Conservation (phyloP, 768 basidiomycete species). For the Mycena vulgaris region DNA sequence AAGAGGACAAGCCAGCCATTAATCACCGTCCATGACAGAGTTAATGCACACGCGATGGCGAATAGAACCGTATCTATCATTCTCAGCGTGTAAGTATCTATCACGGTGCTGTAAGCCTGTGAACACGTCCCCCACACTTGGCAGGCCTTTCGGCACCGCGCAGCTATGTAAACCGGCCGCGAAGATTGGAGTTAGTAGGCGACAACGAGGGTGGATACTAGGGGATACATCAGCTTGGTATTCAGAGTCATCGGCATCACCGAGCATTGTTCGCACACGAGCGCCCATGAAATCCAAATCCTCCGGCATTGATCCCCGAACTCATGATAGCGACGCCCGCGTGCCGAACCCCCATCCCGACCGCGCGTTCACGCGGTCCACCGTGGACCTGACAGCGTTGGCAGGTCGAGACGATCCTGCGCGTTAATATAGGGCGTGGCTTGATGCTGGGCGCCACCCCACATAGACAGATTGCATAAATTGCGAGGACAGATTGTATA, state of each 20-base stretch:
- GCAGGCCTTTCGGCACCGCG: constrained; percentile 1
- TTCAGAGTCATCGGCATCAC: no score
- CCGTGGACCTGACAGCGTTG: not conserved
- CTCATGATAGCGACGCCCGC: not conserved
- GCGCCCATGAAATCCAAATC: not conserved
- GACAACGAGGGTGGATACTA: not conserved
- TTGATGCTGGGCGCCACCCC: not conserved
- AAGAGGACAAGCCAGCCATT: not conserved
- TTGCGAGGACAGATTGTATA: no score
- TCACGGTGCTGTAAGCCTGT: not conserved
- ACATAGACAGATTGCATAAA: no score
- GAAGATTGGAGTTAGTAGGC: not conserved
- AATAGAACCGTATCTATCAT: constrained; percentile 18
- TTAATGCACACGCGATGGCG: not conserved
- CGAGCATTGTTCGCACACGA: no score
- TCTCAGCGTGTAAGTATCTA: not conserved
- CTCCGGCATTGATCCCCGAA: not conserved
- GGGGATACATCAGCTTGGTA: no score
- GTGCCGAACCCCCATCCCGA: constrained; percentile 2
- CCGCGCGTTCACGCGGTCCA: constrained; percentile 16
- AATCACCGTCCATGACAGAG: constrained; percentile 3
- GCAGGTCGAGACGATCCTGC: not conserved
- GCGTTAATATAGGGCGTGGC: not conserved
- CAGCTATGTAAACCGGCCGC: not conserved
- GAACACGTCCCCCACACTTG: not conserved